Percentiles rank a stretch among this genome's conserved stretches.
These are phyloP conservation scores for Stephania japonica DNA, from an alignment of 164 flowering plant species.

Conservation along the genomic window DNA sequence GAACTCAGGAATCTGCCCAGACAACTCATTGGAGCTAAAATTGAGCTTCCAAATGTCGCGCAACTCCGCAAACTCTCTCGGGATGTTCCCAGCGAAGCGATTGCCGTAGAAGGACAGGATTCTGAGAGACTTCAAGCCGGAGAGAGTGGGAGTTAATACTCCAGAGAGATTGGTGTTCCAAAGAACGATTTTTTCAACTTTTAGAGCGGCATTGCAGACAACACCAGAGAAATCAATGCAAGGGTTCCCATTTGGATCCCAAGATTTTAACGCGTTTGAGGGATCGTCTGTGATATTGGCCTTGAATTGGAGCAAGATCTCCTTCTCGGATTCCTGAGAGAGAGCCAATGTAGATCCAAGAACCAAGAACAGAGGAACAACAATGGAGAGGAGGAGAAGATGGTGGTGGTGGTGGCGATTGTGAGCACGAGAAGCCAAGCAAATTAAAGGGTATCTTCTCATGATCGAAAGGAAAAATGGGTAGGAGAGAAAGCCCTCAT, in stretches of 20 bases:
- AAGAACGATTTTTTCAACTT: slow-evolving; percentile 61
- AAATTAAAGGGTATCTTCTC: slow-evolving; percentile 24
- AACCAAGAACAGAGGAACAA: slow-evolving; percentile 19
- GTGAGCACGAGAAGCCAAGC: slow-evolving; percentile 16
- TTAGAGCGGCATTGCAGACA: slow-evolving; percentile 52
- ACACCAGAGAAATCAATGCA: slow-evolving; percentile 64
- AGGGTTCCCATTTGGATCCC: slow-evolving; percentile 49
- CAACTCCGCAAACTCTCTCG: slow-evolving; percentile 48
- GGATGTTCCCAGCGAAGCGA: slow-evolving; percentile 63
- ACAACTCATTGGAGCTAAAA: slow-evolving; percentile 74
- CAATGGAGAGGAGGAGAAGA: no score
- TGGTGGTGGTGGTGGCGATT: no score
- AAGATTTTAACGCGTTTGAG: slow-evolving; percentile 41
- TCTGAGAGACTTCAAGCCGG: slow-evolving; percentile 55
- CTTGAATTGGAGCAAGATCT: slow-evolving; percentile 79
- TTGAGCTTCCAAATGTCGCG: slow-evolving; percentile 78
- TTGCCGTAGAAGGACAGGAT: slow-evolving; percentile 73
- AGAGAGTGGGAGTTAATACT: slow-evolving; percentile 56
- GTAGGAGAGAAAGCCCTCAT: neutral
- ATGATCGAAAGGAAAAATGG: slow-evolving; percentile 24
- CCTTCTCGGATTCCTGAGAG: slow-evolving; percentile 49
- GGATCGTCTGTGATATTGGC: slow-evolving; percentile 67
- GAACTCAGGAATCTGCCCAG: slow-evolving; percentile 78
- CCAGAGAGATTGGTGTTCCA: slow-evolving; percentile 82
- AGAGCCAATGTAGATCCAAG: slow-evolving; percentile 24